Evolutionary conservation across 768 basidiomycete species (phyloP), one percentile per base, ranked within the genome.

Genomic region (Cyathus striatus): DNA sequence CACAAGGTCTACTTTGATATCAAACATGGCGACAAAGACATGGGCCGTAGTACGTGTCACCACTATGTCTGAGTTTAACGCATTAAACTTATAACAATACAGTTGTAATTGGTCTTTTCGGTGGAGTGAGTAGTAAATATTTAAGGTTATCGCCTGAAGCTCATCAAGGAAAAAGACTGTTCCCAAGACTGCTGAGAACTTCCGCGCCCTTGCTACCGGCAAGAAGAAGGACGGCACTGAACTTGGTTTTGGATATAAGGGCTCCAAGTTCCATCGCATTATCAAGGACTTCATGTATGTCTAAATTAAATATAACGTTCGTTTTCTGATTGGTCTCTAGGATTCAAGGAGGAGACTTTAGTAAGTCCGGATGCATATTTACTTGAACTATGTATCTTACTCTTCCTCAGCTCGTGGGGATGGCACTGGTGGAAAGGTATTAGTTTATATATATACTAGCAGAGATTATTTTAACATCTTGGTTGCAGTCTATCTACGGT

Each of bases 331-430:
- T 26, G n/a, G 18, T 13, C 23, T 23, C 46, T 48, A 90, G 89
- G 90, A 92, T 95, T 54, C 94, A 97, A 69, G 94, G 94, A 56
- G 95, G 95, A 68, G 95, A 97, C 70, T 99, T 97, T 68, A 96
- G 90, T 87, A 62, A 54, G 87, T 78, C 13, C 42, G 23, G 30
- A 20, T n/a, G 21, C 10, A 37, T 10, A 2, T n/a, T 10, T 37
- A 20, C 12, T 14, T 37, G 2, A 37, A 20, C n/a, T n/a, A 13
- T 13, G 35, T 3, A 14, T 39, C 45, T 40, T 21, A 50, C 41
- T 43, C 20, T 59, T 30, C 24, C 38, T 38, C 44, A 90, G 88
- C 89, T 43, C 73, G 74, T 27, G 87, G 88, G 43, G 90, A 94
- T 49, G 91, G 91, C 49, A 91, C 90, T 52, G 90, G 90, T 51